These are phyloP conservation scores for Aspergillus leporis DNA, from an alignment of 495 filamentous ascomycete genomes.

Conservation along the genomic window DNA sequence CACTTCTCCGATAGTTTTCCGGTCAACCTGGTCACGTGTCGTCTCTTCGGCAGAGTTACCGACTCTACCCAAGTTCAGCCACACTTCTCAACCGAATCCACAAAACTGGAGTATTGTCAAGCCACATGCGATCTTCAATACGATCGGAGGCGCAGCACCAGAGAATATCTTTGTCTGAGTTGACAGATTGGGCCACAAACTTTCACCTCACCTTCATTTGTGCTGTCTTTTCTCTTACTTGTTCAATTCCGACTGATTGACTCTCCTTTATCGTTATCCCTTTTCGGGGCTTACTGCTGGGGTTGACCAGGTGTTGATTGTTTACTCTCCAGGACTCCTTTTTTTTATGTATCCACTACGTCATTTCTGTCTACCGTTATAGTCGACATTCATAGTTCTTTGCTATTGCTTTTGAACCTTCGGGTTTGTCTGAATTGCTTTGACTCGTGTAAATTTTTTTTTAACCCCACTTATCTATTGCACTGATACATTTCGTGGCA, in stretches of 20 bases:
- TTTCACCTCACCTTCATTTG: neutral
- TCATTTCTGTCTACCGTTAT: neutral
- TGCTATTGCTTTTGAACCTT: neutral
- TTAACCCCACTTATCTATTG: neutral
- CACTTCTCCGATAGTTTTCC: no score
- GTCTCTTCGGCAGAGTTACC: no score
- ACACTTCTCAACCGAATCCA: neutral
- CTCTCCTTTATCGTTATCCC: conserved; percentile 14
- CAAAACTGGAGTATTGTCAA: neutral
- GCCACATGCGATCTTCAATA: conserved; percentile 3
- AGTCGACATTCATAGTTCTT: neutral
- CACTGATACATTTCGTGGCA: neutral
- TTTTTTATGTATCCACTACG: conserved; percentile 12
- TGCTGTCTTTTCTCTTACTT: conserved; percentile 8
- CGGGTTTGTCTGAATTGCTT: neutral
- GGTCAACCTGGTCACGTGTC: no score
- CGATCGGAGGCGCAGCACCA: conserved; percentile 9
- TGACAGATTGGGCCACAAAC: neutral
- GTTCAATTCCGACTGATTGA: conserved; percentile 2
- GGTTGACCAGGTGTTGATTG: neutral
- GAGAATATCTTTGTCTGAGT: neutral
- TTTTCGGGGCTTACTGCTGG: neutral
- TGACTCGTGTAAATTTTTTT: neutral
- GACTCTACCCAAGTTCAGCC: neutral
- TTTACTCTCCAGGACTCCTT: neutral